These are phyloP conservation scores for Aspergillus kassunensis DNA, from an alignment of 495 filamentous ascomycete species.

Conservation along the genomic window DNA sequence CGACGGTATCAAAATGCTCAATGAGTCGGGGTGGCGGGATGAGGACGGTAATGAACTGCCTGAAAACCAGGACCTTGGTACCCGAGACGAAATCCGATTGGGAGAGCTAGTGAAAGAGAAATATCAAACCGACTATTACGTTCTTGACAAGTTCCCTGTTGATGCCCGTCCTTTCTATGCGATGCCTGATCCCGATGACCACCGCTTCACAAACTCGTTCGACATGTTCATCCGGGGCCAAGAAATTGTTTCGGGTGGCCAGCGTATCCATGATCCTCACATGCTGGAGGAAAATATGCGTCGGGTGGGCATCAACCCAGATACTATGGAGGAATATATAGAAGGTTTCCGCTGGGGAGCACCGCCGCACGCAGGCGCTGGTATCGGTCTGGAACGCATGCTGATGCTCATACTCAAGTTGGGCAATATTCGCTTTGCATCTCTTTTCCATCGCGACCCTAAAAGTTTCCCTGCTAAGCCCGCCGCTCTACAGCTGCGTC, in stretches of 20 bases:
- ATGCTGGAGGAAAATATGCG: slow-evolving; percentile 76
- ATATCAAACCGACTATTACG: slow-evolving; percentile 86
- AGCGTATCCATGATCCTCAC: slow-evolving; percentile 80
- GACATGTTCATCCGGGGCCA: slow-evolving; percentile 94
- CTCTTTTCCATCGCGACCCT: slow-evolving; percentile 80
- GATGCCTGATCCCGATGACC: slow-evolving; percentile 78
- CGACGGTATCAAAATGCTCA: slow-evolving; percentile 75
- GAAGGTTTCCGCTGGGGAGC: slow-evolving; percentile 84
- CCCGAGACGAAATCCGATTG: slow-evolving; percentile 81
- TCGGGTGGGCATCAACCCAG: slow-evolving; percentile 67
- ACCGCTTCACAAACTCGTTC: slow-evolving; percentile 79
- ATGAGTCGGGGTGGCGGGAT: slow-evolving; percentile 72
- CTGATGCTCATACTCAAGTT: slow-evolving; percentile 79
- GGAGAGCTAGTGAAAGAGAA: slow-evolving; percentile 80
- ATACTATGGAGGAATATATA: slow-evolving; percentile 80
- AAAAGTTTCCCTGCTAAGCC: slow-evolving; percentile 65
- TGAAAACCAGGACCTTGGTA: slow-evolving; percentile 73
- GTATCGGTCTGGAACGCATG: slow-evolving; percentile 84
- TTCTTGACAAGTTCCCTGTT: slow-evolving; percentile 88
- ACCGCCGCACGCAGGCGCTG: slow-evolving; percentile 85
- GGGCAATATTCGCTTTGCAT: slow-evolving; percentile 84
- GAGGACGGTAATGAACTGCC: slow-evolving; percentile 68
- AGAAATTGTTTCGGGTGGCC: slow-evolving; percentile 86
- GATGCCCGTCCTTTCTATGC: slow-evolving; percentile 88
- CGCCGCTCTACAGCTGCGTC: slow-evolving; percentile 53